Base-by-base conservation (phyloP, 2,329 filamentous ascomycete genomes). In the Ceratocystis ficicola region DNA sequence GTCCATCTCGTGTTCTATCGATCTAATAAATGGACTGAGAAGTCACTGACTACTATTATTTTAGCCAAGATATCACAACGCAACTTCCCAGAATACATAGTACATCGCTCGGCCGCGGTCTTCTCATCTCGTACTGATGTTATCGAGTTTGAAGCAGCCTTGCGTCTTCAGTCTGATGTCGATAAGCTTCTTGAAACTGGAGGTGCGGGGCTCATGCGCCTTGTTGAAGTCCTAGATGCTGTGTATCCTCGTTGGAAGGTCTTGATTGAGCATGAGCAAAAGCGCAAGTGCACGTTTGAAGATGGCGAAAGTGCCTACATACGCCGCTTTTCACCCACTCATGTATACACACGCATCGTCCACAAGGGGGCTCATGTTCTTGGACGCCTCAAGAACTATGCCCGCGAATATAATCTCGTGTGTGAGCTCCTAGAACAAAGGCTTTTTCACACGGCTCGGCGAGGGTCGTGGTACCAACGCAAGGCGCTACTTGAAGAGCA, bases 1-100 rank as follows among this genome's bases (percentile, higher is more conserved):
- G 91, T 97, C 0, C 94, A 97, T 76, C 78, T 99, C 1, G 91
- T 99, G 32, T 99, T 96, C 74, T 97, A 97, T 74, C 83, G 93
- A 67, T 96, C 92, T 8, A 95, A 90, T 0, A 89, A 96, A 73
- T 99, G 94, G 94, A 95, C 92, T 0, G 93, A 97, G 71, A 97
- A 96, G 74, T 96, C 93, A 1, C 78, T 99, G 15, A 97, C 90
- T 1, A 93, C 92, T 0, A 93, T 97, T 65, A 96, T 99, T 57
- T 81, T 99, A 4, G 90, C 94, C 6, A 92, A 93, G 69, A 95
- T 95, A 66, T 89, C 92, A 1, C 83, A 86, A 55, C 83, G 90
- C 44, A 94, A 92, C 73, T 99, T 96, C 69, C 92, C 93, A 0
- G 80, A 87, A 2, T 99, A 96, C 72, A 83, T 97, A 25, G 92